Percentiles rank a stretch among this genome's conserved stretches.
phyloP scores from a whole-genome alignment of 768 basidiomycete genomes.

The Mycena vulgaris region DNA sequence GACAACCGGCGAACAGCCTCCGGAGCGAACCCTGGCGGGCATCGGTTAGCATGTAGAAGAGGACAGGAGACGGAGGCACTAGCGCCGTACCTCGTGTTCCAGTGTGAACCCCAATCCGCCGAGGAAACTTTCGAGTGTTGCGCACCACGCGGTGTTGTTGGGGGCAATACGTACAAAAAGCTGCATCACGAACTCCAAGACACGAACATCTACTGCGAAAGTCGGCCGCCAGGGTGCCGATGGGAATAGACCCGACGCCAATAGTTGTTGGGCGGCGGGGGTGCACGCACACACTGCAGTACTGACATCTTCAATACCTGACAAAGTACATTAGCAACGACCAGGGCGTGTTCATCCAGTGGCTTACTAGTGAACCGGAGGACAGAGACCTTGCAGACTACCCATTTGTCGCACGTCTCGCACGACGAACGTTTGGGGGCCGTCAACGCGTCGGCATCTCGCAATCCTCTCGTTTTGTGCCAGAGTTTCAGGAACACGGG shows the following conservation, averaged over 20 bases:
- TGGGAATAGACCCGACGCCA: constrained; percentile 44
- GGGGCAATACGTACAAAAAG: constrained; percentile 39
- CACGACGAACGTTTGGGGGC: too few relatives aligned
- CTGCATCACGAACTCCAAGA: constrained; percentile 39
- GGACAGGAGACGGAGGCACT: not conserved
- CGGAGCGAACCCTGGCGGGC: not conserved
- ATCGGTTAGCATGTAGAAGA: not conserved
- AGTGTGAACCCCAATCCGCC: not conserved
- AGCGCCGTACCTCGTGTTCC: not conserved
- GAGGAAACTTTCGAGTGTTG: constrained; percentile 32
- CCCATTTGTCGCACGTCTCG: too few relatives aligned
- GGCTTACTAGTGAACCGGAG: constrained; percentile 1
- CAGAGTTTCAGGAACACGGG: not conserved
- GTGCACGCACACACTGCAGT: not conserved
- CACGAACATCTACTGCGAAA: constrained; percentile 43
- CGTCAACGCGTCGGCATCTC: not conserved
- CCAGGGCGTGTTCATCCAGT: not conserved
- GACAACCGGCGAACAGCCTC: not conserved
- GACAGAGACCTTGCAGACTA: not conserved
- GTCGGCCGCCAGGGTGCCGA: constrained; percentile 44
- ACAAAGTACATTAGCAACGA: not conserved
- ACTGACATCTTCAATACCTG: not conserved
- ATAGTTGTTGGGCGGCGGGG: constrained; percentile 37
- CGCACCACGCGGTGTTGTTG: constrained; percentile 40
- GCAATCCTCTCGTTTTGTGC: not conserved